Conservation (phyloP, 225 moss, liverwort and hornwort species). For the Physcomitrellopsis africana region DNA sequence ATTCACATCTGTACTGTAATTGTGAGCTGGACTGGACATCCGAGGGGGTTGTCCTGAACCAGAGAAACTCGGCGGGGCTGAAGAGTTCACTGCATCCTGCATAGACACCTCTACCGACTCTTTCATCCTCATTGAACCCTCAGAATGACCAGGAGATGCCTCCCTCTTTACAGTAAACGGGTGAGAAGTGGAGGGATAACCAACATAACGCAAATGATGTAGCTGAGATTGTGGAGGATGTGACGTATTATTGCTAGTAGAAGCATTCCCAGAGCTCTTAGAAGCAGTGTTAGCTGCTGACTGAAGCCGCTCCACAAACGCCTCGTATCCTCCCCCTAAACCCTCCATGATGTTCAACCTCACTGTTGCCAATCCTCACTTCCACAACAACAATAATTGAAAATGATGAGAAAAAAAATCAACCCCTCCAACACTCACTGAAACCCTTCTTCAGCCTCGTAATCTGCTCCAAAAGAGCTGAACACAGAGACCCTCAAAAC, state of each 20-base stretch:
- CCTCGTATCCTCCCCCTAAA: slow-evolving; percentile 69
- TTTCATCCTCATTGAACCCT: slow-evolving; percentile 69
- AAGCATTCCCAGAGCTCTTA: slow-evolving; percentile 56
- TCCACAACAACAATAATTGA: too few relatives aligned
- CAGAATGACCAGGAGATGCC: slow-evolving; percentile 66
- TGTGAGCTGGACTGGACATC: slow-evolving; percentile 61
- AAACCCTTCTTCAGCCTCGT: too few relatives aligned
- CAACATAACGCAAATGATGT: slow-evolving; percentile 77
- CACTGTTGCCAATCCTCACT: background rate
- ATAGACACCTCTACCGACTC: slow-evolving; percentile 75
- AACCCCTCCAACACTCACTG: too few relatives aligned
- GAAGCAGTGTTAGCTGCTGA: slow-evolving; percentile 61
- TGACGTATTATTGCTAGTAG: slow-evolving; percentile 31
- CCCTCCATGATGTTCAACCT: slow-evolving; percentile 56
- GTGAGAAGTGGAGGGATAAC: slow-evolving; percentile 72
- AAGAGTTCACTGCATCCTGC: slow-evolving; percentile 72
- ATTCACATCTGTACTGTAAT: slow-evolving; percentile 74
- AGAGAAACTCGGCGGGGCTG: slow-evolving; percentile 58
- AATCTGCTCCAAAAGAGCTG: too few relatives aligned
- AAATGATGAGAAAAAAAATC: too few relatives aligned
- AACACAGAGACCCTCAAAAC: too few relatives aligned
- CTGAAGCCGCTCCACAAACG: slow-evolving; percentile 79
- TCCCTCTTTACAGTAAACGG: slow-evolving; percentile 82
- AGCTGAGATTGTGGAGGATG: slow-evolving; percentile 66
- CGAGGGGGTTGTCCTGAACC: slow-evolving; percentile 45